phyloP scores from a whole-genome alignment of 495 filamentous ascomycete genomes.

The Melanomma pulvis-pyrius region DNA sequence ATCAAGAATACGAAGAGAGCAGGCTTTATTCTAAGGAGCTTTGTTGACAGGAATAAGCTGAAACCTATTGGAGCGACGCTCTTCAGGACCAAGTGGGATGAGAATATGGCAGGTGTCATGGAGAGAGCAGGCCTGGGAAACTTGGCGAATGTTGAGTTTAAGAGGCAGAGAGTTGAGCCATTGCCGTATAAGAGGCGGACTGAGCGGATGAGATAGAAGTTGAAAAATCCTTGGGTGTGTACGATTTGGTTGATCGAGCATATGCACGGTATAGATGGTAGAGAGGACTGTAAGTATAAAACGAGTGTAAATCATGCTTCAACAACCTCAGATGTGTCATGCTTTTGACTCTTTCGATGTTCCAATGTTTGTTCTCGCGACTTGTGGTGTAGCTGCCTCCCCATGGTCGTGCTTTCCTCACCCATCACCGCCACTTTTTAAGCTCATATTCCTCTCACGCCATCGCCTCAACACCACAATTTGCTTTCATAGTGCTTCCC shows the following conservation, averaged over 20 bases:
- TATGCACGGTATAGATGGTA: neutral
- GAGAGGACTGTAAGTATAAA: neutral
- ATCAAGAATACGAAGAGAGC: constrained; percentile 60
- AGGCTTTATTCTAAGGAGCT: constrained; percentile 69
- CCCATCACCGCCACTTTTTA: no score
- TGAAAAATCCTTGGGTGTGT: constrained; percentile 13
- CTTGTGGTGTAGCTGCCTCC: no score
- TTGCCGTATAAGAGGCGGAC: constrained; percentile 49
- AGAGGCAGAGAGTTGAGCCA: constrained; percentile 66
- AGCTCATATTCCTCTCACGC: no score
- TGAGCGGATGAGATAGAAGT: constrained; percentile 42
- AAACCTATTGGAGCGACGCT: constrained; percentile 78
- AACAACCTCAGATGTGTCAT: no score
- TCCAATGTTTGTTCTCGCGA: no score
- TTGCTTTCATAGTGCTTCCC: no score
- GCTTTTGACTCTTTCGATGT: no score
- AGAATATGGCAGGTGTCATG: constrained; percentile 84
- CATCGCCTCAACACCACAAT: no score
- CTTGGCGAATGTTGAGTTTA: constrained; percentile 78
- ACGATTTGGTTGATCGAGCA: neutral
- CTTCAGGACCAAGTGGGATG: constrained; percentile 90
- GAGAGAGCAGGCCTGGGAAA: constrained; percentile 70
- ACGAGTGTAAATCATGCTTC: no score
- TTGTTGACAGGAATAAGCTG: constrained; percentile 68
- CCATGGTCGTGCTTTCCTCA: no score